Evolutionary conservation across 768 basidiomycete species (phyloP).

Genomic region (Agrocybe chaxingu): DNA sequence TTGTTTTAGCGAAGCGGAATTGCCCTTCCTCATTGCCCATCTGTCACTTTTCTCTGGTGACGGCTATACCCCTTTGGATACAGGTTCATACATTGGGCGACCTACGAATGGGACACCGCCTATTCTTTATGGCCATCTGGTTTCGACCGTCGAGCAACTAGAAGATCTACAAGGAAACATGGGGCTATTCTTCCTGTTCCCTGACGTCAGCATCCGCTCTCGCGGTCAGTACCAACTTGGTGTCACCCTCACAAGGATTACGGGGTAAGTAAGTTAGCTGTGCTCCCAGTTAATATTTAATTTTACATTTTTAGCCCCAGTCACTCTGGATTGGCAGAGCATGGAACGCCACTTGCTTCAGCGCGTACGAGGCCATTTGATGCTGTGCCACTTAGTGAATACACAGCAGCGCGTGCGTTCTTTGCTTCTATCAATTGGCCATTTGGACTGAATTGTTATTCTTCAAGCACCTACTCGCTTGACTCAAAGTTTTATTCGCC

Average conservation of each 20-base stretch:
- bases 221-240: slow-evolving; percentile 74
- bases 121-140: slow-evolving; percentile 81
- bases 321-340: slow-evolving; percentile 51
- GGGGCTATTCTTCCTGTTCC: slow-evolving; percentile 87
- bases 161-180: slow-evolving; percentile 77
- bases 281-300: background rate
- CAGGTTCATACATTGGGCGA: slow-evolving; percentile 54
- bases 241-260: slow-evolving; percentile 69
- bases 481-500: slow-evolving; percentile 50
- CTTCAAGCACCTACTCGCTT: slow-evolving; percentile 43
- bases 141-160: slow-evolving; percentile 76
- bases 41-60: slow-evolving; percentile 73
- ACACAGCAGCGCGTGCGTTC: slow-evolving; percentile 75
- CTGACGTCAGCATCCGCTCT: slow-evolving; percentile 84
- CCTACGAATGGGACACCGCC: slow-evolving; percentile 49
- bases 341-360: slow-evolving; percentile 66
- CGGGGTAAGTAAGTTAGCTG: slow-evolving; percentile 52
- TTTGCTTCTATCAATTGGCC: slow-evolving; percentile 8
- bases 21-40: slow-evolving; percentile 86
- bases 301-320: slow-evolving; percentile 29
- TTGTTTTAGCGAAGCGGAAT: slow-evolving; percentile 67
- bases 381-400: slow-evolving; percentile 68
- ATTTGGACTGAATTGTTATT: slow-evolving; percentile 12
- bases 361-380: slow-evolving; percentile 77
- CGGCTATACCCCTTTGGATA: slow-evolving; percentile 60